A percentile compares a stretch with the other conserved stretches of the same genome.
These are phyloP conservation scores for Phylloboletellus chloephorus DNA, from an alignment of 1,284 basidiomycete genomes.

Conservation along the genomic window DNA sequence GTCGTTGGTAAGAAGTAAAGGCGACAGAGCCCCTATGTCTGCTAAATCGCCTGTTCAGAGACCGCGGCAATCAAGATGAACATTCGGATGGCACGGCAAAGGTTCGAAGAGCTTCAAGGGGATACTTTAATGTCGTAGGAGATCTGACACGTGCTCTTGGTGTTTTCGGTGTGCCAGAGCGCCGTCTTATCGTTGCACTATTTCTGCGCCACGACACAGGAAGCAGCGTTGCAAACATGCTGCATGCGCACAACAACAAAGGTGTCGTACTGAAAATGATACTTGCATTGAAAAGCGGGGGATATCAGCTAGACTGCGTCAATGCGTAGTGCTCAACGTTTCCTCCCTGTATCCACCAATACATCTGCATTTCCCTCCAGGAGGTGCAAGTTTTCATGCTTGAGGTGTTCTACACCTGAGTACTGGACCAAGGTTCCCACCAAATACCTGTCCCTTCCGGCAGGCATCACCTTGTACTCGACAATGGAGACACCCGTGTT, in stretches of 20 bases:
- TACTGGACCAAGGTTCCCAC: slow-evolving; percentile 46
- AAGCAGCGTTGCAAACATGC: not conserved
- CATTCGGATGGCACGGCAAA: slow-evolving; percentile 72
- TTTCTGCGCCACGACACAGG: not conserved
- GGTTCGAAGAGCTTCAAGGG: slow-evolving; percentile 79
- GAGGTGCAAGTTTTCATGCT: slow-evolving; percentile 18
- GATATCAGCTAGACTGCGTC: slow-evolving; percentile 17
- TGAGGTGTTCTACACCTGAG: slow-evolving; percentile 52
- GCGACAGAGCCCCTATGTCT: not conserved
- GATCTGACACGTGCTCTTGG: not conserved
- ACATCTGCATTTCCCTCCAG: slow-evolving; percentile 51
- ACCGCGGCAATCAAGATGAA: slow-evolving; percentile 81
- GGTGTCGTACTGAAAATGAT: not conserved
- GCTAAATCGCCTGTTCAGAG: slow-evolving; percentile 43
- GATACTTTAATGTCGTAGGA: slow-evolving; percentile 38
- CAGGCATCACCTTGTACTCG: slow-evolving; percentile 37
- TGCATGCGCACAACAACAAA: not conserved
- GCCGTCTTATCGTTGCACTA: not conserved
- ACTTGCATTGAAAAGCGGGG: slow-evolving; percentile 2
- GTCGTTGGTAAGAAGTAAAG: slow-evolving; percentile 61
- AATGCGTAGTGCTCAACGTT: not conserved
- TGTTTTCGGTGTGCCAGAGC: too few species aligned
- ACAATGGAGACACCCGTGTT: slow-evolving; percentile 58
- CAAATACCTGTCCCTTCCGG: slow-evolving; percentile 25
- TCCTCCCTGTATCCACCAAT: slow-evolving; percentile 13